These are phyloP conservation scores for Vigna hirtella DNA, from an alignment of 306 rosid species.

Conservation along the genomic window DNA sequence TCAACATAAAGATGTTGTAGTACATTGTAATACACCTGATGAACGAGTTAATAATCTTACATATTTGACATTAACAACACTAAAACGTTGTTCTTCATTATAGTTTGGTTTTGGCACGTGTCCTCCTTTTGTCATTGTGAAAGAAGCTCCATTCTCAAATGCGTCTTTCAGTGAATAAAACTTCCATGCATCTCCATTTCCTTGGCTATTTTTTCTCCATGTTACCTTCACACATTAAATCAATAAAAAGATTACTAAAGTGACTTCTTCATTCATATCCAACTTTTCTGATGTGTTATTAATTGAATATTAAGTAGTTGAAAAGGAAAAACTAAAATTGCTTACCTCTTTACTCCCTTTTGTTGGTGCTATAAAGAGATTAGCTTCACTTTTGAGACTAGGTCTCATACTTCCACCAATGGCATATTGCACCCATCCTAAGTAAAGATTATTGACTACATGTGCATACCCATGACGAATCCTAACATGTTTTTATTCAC, in stretches of 20 bases:
- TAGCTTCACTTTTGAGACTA: slow-evolving; percentile 56
- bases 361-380: slow-evolving; percentile 56
- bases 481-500: slow-evolving; percentile 1
- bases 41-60: slow-evolving; percentile 44
- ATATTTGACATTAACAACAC: slow-evolving; percentile 41
- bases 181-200: slow-evolving; percentile 34
- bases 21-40: slow-evolving; percentile 44
- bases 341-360: slow-evolving; percentile 51
- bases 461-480: slow-evolving; percentile 55
- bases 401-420: slow-evolving; percentile 55
- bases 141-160: slow-evolving; percentile 56
- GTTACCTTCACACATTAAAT: slow-evolving; percentile 40
- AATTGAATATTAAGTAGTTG: neutral
- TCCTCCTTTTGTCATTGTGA: slow-evolving; percentile 33
- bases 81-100: slow-evolving; percentile 29
- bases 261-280: neutral
- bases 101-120: slow-evolving; percentile 42
- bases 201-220: slow-evolving; percentile 44
- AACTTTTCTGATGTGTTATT: neutral
- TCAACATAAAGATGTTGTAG: slow-evolving; percentile 42
- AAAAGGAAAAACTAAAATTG: neutral
- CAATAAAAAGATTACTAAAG: neutral
- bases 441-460: slow-evolving; percentile 55
- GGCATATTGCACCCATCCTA: slow-evolving; percentile 52
- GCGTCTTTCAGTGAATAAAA: slow-evolving; percentile 50